Evolutionary conservation across 371 early-diverging fungal genomes (phyloP), one percentile per base, ranked within the genome.

Genomic region (Batkoa obscura): DNA sequence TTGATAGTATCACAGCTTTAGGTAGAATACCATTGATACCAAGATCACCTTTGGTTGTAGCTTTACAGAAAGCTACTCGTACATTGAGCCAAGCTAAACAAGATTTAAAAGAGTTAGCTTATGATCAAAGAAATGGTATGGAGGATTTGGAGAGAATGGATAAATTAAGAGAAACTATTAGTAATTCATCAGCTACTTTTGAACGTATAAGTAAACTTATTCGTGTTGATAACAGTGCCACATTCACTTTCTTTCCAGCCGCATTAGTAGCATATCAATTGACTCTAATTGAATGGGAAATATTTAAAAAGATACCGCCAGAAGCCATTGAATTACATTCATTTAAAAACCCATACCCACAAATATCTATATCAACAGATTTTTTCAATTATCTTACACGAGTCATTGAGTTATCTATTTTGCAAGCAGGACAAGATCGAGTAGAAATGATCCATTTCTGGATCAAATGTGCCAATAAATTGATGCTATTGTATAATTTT

Each of bases 381-480:
- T 83, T 84, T 64, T 88, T 88, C 72, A 88, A 88, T 58, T 86
- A 83, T 59, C 58, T 84, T 30, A 83, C 86, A 4, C 72, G 88
- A 6, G 59, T 78, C 55, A 76, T 88, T 42, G 88, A 88, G 62
- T 73, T 73, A 55, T 73, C 81, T 3, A 74, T 88, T 38, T 64
- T 88, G 34, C 68, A 71, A 39, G 75, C 73, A 37, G 73, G 81
- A 2, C 69, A 77, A 0, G 71, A 71, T 5, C 71, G 88, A 3
- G 82, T 83, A 0, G 74, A 74, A 50, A 69, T 71, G 15, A 77
- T 86, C 33, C 71, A 79, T 53, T 68, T 73, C 50, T 88, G 88
- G 88, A 75, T 80, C 55, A 83, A 84, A 62, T 75, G 83, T 2
- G 84, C 81, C 0, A 65, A 64, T n/a, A 69, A 76, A 49, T 68